Percentiles rank a stretch among this genome's conserved stretches.
These are phyloP conservation scores for Pythium vanterpoolii DNA, from an alignment of 352 stramenopile genomes.

Conservation along the genomic window DNA sequence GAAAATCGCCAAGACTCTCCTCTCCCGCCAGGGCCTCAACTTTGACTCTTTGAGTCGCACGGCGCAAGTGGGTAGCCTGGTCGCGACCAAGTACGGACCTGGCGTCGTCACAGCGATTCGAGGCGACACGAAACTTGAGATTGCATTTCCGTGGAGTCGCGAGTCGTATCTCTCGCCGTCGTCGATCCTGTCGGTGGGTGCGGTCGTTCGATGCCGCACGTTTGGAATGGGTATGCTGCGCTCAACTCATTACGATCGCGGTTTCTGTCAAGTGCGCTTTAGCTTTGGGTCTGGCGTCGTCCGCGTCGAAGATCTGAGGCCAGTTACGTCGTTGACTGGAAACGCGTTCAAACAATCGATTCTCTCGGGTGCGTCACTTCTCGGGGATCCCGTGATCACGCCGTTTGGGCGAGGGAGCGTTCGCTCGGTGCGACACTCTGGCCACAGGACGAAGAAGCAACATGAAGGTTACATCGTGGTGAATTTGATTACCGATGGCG, in stretches of 20 bases:
- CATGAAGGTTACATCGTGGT: slow-evolving; percentile 4
- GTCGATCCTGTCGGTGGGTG: slow-evolving; percentile 43
- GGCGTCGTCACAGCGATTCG: slow-evolving; percentile 63
- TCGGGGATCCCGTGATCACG: slow-evolving; percentile 64
- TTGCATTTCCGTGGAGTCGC: slow-evolving; percentile 68
- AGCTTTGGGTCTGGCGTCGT: slow-evolving; percentile 58
- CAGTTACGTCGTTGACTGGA: slow-evolving; percentile 35
- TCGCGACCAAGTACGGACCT: slow-evolving; percentile 60
- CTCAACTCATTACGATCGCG: slow-evolving; percentile 51
- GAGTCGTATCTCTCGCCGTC: slow-evolving; percentile 52
- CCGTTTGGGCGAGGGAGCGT: slow-evolving; percentile 55
- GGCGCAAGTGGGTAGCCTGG: slow-evolving; percentile 50
- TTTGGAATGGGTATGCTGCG: slow-evolving; percentile 68
- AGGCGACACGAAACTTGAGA: slow-evolving; percentile 50
- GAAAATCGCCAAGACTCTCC: slow-evolving; percentile 60
- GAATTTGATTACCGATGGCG: slow-evolving; percentile 7
- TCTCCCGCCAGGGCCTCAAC: slow-evolving; percentile 53
- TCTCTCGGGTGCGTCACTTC: slow-evolving; percentile 29
- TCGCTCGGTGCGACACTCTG: background rate
- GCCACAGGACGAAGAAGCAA: background rate
- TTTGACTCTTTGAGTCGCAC: slow-evolving; percentile 23
- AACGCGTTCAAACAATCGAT: slow-evolving; percentile 19
- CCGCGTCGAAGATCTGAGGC: slow-evolving; percentile 42
- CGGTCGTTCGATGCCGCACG: slow-evolving; percentile 40
- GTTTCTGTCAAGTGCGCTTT: slow-evolving; percentile 63